Conservation (phyloP, 169 alveolate species). For the Plasmodium blacklocki region DNA sequence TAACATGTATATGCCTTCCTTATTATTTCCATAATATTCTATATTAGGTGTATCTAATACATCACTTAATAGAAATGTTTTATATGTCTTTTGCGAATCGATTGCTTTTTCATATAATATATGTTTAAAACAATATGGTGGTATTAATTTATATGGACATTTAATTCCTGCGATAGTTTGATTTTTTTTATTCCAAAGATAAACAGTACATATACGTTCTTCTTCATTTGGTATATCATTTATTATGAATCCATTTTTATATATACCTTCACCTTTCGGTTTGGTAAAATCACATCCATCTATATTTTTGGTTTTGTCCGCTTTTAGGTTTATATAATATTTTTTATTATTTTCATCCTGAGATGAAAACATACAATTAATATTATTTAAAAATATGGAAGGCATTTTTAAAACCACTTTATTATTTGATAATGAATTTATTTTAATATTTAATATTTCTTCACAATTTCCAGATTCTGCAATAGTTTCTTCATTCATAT, state of each 20-base stretch:
- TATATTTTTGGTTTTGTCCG: conserved; percentile 23
- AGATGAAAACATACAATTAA: neutral
- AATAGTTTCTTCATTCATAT: neutral
- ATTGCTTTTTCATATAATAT: conserved; percentile 32
- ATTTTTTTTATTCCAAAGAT: conserved; percentile 18
- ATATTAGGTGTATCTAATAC: conserved; percentile 21
- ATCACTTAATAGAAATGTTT: conserved; percentile 32
- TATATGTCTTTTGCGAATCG: conserved; percentile 3
- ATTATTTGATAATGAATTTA: neutral
- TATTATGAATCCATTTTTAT: conserved; percentile 25
- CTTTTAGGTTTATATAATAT: conserved; percentile 3
- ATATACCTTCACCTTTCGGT: conserved; percentile 48
- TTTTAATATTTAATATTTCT: conserved; percentile 13
- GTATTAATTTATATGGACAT: conserved; percentile 63
- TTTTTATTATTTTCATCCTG: neutral
- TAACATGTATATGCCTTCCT: conserved; percentile 6
- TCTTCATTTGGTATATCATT: conserved; percentile 10
- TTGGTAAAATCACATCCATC: conserved; percentile 67
- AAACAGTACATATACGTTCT: conserved; percentile 40
- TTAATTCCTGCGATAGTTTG: conserved; percentile 25
- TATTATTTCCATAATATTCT: conserved; percentile 26
- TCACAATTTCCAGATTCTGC: neutral
- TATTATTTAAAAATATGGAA: conserved; percentile 8
- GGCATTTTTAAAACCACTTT: conserved; percentile 12
- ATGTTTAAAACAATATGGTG: conserved; percentile 46